These are phyloP conservation scores for Verticillium isaacii DNA, from an alignment of 2,329 filamentous ascomycete genomes.

Conservation along the genomic window DNA sequence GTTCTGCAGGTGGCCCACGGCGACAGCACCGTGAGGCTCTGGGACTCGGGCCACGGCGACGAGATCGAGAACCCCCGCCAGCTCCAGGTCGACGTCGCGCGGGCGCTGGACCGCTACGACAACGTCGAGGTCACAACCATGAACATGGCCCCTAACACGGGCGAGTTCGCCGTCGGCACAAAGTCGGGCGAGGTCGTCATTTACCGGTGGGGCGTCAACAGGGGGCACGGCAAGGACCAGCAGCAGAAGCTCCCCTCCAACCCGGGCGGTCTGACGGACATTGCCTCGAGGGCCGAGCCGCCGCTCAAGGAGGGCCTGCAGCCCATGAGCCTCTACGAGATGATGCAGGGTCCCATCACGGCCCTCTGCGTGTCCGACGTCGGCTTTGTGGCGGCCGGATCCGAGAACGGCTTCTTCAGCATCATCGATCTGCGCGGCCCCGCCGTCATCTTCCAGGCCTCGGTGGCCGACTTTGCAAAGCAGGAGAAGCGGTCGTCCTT, in stretches of 20 bases:
- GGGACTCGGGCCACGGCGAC: slow-evolving; percentile 88
- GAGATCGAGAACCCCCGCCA: slow-evolving; percentile 83
- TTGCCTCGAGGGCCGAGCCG: slow-evolving; percentile 67
- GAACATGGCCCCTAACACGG: slow-evolving; percentile 73
- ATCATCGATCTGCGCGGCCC: slow-evolving; percentile 88
- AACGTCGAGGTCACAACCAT: slow-evolving; percentile 74
- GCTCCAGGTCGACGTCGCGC: slow-evolving; percentile 81
- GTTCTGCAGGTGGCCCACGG: slow-evolving; percentile 83
- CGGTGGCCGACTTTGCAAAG: slow-evolving; percentile 69
- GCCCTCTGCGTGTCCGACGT: slow-evolving; percentile 83
- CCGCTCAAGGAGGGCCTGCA: slow-evolving; percentile 74
- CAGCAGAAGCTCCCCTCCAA: slow-evolving; percentile 43
- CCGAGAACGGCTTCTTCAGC: slow-evolving; percentile 73
- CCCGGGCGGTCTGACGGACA: slow-evolving; percentile 68
- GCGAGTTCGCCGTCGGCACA: slow-evolving; percentile 80
- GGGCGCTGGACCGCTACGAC: slow-evolving; percentile 74
- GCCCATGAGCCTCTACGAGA: slow-evolving; percentile 75
- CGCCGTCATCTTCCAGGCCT: slow-evolving; percentile 71
- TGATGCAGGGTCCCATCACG: slow-evolving; percentile 76
- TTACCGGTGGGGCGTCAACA: slow-evolving; percentile 84
- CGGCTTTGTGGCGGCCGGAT: slow-evolving; percentile 85
- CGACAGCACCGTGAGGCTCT: slow-evolving; percentile 86
- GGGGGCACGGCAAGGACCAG: slow-evolving; percentile 61
- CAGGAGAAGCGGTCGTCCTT: slow-evolving; percentile 74
- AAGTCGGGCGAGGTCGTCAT: slow-evolving; percentile 78